These are phyloP conservation scores for Pachysandra terminalis DNA, from an alignment of 164 flowering plant species.

Conservation along the genomic window DNA sequence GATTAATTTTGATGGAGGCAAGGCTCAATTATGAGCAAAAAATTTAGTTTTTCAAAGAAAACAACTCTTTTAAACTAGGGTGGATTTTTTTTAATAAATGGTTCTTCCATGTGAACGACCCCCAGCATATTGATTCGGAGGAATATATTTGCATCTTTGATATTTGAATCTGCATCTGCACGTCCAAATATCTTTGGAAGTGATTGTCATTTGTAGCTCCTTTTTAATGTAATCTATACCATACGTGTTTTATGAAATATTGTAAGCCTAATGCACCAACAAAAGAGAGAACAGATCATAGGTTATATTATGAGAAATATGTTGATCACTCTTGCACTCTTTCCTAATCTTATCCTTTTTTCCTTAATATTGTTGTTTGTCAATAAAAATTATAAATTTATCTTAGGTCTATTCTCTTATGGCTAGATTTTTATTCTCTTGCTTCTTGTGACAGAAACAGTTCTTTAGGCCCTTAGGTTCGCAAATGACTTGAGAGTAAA, in stretches of 20 bases:
- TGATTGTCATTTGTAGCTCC: not conserved
- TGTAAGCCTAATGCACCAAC: not conserved
- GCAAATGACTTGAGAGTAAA: not conserved
- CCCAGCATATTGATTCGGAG: not conserved
- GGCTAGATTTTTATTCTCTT: not conserved
- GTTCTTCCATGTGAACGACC: not conserved
- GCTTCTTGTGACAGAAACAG: not conserved
- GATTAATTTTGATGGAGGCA: not conserved
- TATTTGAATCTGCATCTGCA: not conserved
- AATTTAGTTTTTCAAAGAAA: not conserved
- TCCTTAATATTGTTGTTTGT: too few species aligned
- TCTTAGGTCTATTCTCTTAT: not conserved
- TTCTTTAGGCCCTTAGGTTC: not conserved
- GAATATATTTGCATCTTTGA: not conserved
- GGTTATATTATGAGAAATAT: not conserved
- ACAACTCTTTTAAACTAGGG: not conserved
- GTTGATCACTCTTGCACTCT: not conserved
- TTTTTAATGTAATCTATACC: not conserved
- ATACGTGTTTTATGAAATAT: not conserved
- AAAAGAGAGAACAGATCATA: not conserved
- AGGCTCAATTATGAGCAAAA: not conserved
- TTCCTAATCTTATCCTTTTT: not conserved
- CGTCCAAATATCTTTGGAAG: not conserved
- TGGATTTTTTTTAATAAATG: not conserved
- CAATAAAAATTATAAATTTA: too few species aligned